Evolutionary conservation across 768 basidiomycete genomes (phyloP).

Genomic region (Termitomyces sp.): DNA sequence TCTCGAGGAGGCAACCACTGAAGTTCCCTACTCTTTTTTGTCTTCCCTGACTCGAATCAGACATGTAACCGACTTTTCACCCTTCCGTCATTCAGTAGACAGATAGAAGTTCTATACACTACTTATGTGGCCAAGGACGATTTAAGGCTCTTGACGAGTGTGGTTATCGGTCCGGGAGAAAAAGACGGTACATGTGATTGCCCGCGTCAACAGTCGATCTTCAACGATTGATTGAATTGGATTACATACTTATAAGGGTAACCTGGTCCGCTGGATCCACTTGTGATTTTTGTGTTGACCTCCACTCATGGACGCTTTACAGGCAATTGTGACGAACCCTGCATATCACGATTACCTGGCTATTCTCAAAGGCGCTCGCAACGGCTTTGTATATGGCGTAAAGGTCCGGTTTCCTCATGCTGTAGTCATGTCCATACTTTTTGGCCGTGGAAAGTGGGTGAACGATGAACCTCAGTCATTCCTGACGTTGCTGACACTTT

Average conservation of each 20-base stretch:
- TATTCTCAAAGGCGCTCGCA: constrained; percentile 90
- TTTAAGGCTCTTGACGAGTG: background rate
- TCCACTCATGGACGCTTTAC: constrained; percentile 27
- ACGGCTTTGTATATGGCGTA: constrained; percentile 86
- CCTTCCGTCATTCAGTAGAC: background rate
- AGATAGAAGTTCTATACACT: background rate
- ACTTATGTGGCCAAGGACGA: background rate
- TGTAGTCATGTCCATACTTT: constrained; percentile 91
- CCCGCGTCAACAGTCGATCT: background rate
- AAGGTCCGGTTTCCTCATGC: constrained; percentile 96
- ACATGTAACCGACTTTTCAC: background rate
- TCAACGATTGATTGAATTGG: background rate
- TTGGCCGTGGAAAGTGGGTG: constrained; percentile 86
- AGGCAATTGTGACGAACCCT: constrained; percentile 59
- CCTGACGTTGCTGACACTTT: constrained; percentile 7
- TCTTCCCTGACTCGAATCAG: background rate
- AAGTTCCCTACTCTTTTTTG: background rate
- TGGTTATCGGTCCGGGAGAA: background rate
- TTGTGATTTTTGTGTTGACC: background rate
- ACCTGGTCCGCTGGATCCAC: constrained; percentile 1
- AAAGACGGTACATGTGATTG: constrained; percentile 17
- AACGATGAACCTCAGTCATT: constrained; percentile 6
- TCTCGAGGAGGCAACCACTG: background rate
- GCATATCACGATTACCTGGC: constrained; percentile 86
- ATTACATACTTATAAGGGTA: background rate